Conservation (phyloP, 1,284 basidiomycete species). For the Wallemia mellicola region DNA sequence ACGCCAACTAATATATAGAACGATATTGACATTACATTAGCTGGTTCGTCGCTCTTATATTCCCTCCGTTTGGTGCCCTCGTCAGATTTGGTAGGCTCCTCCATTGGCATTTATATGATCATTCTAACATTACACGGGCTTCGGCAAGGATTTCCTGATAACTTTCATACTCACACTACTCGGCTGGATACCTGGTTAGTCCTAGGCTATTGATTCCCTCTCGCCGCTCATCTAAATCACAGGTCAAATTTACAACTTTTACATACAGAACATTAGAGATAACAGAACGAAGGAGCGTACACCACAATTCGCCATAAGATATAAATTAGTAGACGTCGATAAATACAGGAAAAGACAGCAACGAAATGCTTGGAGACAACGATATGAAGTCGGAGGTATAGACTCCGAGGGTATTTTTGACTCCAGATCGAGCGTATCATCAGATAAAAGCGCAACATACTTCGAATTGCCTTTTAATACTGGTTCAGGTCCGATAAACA, state of each 20-base stretch:
- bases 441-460: not conserved
- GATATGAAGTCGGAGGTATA: not conserved
- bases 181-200: not conserved
- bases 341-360: not conserved
- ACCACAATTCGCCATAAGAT: slow-evolving; percentile 8
- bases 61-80: not conserved
- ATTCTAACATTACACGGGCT: not conserved
- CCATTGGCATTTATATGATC: not conserved
- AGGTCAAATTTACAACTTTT: slow-evolving; percentile 10
- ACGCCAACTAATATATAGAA: no score
- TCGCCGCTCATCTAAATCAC: not conserved
- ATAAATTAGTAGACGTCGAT: slow-evolving; percentile 8
- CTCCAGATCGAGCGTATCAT: not conserved
- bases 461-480: not conserved
- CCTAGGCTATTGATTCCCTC: not conserved
- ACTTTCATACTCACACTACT: not conserved
- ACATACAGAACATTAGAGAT: slow-evolving; percentile 10
- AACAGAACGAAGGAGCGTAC: slow-evolving; percentile 9
- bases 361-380: not conserved
- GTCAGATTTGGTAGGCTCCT: not conserved
- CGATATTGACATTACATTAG: not conserved
- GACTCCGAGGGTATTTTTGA: not conserved
- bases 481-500: not conserved
- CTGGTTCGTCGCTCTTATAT: not conserved
- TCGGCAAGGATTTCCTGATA: not conserved